Conservation (phyloP, 345 rosid species). For the Dipteronia sinensis region DNA sequence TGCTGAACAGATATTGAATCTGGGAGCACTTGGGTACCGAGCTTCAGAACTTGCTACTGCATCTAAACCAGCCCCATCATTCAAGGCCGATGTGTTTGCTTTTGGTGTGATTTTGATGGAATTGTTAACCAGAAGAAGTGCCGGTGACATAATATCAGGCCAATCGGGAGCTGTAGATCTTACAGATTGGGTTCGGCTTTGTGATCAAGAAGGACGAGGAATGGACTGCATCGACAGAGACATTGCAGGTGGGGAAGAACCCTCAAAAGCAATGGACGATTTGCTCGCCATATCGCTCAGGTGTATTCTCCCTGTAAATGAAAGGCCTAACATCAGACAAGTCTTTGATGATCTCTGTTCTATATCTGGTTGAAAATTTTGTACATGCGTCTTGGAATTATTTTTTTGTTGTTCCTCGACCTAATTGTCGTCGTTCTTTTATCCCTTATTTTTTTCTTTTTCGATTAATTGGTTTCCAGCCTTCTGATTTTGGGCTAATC, state of each 20-base stretch:
- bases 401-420: conserved; percentile 44
- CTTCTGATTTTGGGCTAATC: conserved; percentile 45
- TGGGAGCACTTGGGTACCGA: conserved; percentile 93
- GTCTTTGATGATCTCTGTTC: conserved; percentile 68
- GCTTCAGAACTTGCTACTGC: conserved; percentile 83
- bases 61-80: conserved; percentile 66
- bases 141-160: conserved; percentile 93
- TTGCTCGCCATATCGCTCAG: conserved; percentile 71
- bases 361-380: conserved; percentile 66
- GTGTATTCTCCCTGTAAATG: conserved; percentile 83
- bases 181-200: conserved; percentile 82
- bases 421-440: conserved; percentile 34
- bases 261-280: conserved; percentile 83
- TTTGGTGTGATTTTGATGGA: conserved; percentile 94
- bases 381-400: conserved; percentile 67
- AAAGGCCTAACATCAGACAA: conserved; percentile 95
- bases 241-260: conserved; percentile 80
- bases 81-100: conserved; percentile 81
- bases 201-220: conserved; percentile 85
- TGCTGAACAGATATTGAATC: conserved; percentile 81
- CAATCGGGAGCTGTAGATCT: conserved; percentile 94
- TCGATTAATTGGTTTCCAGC: conserved; percentile 45
- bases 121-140: conserved; percentile 83
- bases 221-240: conserved; percentile 94
- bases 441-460: conserved; percentile 11